A percentile compares a stretch with the other conserved stretches of the same genome.
These are phyloP conservation scores for Platanthera guangdongensis DNA, from an alignment of 106 monocot species.

Conservation along the genomic window DNA sequence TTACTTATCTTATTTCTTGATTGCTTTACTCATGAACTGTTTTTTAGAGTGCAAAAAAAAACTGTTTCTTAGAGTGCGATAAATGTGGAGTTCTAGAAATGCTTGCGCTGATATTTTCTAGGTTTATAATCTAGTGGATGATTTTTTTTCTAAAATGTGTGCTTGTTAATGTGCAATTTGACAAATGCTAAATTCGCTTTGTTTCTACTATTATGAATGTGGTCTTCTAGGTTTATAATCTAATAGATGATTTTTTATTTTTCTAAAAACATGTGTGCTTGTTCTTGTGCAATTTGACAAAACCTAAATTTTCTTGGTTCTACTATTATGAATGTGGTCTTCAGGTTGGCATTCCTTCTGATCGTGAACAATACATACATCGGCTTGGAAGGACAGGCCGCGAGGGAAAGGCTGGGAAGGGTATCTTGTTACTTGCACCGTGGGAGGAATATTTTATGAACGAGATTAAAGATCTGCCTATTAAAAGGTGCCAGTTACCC, in stretches of 20 bases:
- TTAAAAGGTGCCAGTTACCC: constrained; percentile 42
- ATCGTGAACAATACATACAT: constrained; percentile 92
- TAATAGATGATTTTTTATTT: background rate
- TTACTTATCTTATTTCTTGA: background rate
- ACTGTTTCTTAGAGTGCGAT: background rate
- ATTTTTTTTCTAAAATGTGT: background rate
- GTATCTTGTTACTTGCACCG: constrained; percentile 77
- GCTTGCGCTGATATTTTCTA: too few species aligned
- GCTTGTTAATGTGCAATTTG: background rate
- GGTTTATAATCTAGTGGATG: background rate
- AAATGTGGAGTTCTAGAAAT: too few species aligned
- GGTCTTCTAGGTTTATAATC: constrained; percentile 32
- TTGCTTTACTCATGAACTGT: background rate
- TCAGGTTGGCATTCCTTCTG: constrained; percentile 84
- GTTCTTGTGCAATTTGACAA: too few species aligned
- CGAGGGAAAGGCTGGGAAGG: constrained; percentile 67
- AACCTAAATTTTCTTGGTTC: too few species aligned
- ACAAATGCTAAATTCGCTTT: too few species aligned
- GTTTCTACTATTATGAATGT: background rate
- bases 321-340: background rate
- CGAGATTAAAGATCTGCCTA: constrained; percentile 78
- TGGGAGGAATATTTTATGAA: constrained; percentile 89
- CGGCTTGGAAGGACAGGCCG: constrained; percentile 88
- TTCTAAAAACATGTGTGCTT: background rate
- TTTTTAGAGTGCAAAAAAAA: background rate